Evolutionary conservation across 371 early-diverging fungal species (phyloP).

Genomic region (Mucor plumbeus): DNA sequence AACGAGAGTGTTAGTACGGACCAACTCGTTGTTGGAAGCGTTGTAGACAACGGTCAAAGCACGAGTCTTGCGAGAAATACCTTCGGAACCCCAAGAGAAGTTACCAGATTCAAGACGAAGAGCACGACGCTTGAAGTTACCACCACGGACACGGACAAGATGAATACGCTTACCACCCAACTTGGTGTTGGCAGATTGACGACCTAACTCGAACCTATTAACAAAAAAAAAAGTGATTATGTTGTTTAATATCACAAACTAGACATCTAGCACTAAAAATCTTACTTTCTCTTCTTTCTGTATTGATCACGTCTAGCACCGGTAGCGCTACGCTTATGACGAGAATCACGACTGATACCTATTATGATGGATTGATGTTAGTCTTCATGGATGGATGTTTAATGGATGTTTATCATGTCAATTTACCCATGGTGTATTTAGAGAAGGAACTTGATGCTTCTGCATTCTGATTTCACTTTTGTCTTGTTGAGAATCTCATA

Average conservation of each 20-base stretch:
- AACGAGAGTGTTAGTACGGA: conserved; percentile 99
- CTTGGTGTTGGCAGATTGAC: conserved; percentile 98
- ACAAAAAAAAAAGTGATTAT: background rate
- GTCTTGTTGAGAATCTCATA: conserved; percentile 49
- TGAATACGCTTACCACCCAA: conserved; percentile 96
- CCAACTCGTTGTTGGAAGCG: conserved; percentile 99
- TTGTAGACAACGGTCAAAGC: conserved; percentile 99
- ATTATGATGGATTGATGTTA: conserved; percentile 21
- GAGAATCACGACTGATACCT: conserved; percentile 97
- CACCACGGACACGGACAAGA: conserved; percentile 97
- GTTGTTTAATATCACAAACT: background rate
- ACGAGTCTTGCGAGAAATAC: conserved; percentile 94
- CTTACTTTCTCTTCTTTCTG: conserved; percentile 94
- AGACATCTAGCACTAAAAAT: background rate
- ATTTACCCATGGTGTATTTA: conserved; percentile 41
- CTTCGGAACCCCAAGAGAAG: conserved; percentile 98
- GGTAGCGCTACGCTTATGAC: conserved; percentile 98
- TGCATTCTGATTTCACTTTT: conserved; percentile 63
- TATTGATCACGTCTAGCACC: conserved; percentile 98
- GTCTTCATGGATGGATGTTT: conserved; percentile 29
- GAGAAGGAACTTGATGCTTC: conserved; percentile 55
- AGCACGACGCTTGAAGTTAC: conserved; percentile 98
- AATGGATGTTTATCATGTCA: conserved; percentile 12
- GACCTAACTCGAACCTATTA: conserved; percentile 95
- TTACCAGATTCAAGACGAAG: conserved; percentile 97